Conservation (phyloP, 2,329 filamentous ascomycete genomes). For the Malbranchea cinnamomea region DNA sequence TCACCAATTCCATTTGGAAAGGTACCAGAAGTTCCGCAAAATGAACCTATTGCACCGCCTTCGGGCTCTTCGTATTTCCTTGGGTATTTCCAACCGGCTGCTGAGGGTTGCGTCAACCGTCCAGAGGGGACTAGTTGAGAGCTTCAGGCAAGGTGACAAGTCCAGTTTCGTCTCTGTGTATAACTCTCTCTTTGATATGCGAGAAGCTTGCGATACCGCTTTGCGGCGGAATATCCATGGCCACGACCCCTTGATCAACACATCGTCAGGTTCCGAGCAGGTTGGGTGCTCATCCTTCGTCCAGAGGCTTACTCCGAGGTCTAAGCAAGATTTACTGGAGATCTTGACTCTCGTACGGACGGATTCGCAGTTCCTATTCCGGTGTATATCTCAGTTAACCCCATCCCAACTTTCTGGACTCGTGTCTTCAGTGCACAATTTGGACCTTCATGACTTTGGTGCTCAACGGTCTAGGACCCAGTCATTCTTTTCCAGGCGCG, state of each 20-base stretch:
- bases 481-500: conserved; percentile 34
- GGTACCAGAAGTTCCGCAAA: conserved; percentile 27
- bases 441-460: conserved; percentile 72
- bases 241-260: conserved; percentile 21
- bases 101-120: conserved; percentile 26
- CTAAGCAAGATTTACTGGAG: conserved; percentile 59
- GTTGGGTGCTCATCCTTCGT: conserved; percentile 29
- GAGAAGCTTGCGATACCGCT: conserved; percentile 26
- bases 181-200: conserved; percentile 29
- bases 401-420: conserved; percentile 63
- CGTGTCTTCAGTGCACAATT: conserved; percentile 59
- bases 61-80: conserved; percentile 26
- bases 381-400: conserved; percentile 61
- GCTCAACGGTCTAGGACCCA: conserved; percentile 43
- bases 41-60: conserved; percentile 26
- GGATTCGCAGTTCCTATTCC: conserved; percentile 76
- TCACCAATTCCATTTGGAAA: conserved; percentile 25
- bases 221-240: conserved; percentile 19
- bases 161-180: conserved; percentile 29
- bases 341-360: conserved; percentile 72
- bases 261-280: conserved; percentile 15
- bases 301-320: conserved; percentile 57
- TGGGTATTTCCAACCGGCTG: conserved; percentile 29
- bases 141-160: conserved; percentile 31
- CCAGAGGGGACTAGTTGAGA: conserved; percentile 31